Conservation (phyloP, 257 asterid genomes). For the Solanum verrucosum region DNA sequence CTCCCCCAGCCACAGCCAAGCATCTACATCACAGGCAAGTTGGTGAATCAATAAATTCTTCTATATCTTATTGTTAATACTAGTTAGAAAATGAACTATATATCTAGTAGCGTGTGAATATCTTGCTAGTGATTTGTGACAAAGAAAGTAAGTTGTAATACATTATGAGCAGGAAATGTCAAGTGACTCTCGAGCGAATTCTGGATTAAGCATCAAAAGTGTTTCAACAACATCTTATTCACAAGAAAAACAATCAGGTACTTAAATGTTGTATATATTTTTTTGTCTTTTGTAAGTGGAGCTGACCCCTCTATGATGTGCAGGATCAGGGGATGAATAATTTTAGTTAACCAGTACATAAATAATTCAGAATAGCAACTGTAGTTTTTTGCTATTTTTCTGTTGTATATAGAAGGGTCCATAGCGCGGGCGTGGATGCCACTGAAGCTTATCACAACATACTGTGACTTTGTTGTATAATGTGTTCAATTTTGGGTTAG, state of each 20-base stretch:
- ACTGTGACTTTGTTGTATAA: not conserved
- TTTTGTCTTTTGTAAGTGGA: not conserved
- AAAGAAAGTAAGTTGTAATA: not conserved
- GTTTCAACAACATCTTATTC: slow-evolving; percentile 17
- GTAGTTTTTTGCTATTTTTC: not conserved
- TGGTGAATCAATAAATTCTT: not conserved
- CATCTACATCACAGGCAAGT: slow-evolving; percentile 24
- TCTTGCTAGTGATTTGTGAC: not conserved
- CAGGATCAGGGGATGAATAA: not conserved
- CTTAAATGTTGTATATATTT: not conserved
- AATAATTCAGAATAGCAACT: not conserved
- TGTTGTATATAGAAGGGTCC: not conserved
- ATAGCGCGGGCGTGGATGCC: not conserved
- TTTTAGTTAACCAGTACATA: not conserved
- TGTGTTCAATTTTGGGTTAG: not conserved
- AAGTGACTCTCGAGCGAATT: slow-evolving; percentile 23
- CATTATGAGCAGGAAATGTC: slow-evolving; percentile 16
- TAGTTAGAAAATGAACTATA: not conserved
- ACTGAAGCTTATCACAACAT: not conserved
- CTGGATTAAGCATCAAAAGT: slow-evolving; percentile 4
- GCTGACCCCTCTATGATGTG: not conserved
- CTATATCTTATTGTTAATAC: not conserved
- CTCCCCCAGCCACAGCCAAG: slow-evolving; percentile 24
- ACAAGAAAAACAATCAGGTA: slow-evolving; percentile 25
- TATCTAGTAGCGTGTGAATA: not conserved